Evolutionary conservation across 805 yeast genomes (phyloP).

Genomic region (Barnettozyma vustinii): DNA sequence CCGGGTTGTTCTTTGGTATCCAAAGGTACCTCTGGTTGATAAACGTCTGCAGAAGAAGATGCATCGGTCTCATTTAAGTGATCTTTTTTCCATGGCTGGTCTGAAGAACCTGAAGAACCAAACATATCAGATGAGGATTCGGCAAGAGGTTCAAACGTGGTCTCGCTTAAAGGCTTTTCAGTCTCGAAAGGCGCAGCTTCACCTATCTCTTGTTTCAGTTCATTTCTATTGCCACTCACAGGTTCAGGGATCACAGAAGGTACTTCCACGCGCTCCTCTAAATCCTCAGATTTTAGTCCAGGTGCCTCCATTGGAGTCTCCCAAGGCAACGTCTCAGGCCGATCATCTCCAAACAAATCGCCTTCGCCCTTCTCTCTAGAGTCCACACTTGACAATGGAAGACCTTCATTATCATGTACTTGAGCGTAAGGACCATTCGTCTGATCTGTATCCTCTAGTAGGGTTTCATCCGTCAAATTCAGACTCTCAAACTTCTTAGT

Average conservation of each 20-base stretch:
- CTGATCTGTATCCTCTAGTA: background rate
- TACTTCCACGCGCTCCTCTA: no score
- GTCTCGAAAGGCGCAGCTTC: background rate
- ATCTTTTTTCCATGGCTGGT: background rate
- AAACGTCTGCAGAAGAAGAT: background rate
- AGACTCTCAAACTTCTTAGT: background rate
- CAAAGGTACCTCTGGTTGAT: background rate
- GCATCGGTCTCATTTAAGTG: background rate
- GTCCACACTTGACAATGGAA: background rate
- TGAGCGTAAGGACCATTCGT: background rate
- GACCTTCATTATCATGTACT: background rate
- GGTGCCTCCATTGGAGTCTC: background rate
- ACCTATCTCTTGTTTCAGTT: background rate
- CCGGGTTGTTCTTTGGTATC: background rate
- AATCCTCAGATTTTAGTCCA: background rate
- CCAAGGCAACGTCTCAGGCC: constrained; percentile 4
- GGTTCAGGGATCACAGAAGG: background rate
- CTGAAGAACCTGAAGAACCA: background rate
- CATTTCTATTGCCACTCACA: no score
- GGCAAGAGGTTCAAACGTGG: constrained; percentile 1
- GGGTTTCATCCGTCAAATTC: background rate
- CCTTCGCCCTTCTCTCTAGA: background rate
- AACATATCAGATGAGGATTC: constrained; percentile 1
- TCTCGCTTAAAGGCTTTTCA: background rate
- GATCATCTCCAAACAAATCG: constrained; percentile 2